Base-by-base conservation (phyloP, 1,284 basidiomycete species). In the Microstroma glucosiphilum region DNA sequence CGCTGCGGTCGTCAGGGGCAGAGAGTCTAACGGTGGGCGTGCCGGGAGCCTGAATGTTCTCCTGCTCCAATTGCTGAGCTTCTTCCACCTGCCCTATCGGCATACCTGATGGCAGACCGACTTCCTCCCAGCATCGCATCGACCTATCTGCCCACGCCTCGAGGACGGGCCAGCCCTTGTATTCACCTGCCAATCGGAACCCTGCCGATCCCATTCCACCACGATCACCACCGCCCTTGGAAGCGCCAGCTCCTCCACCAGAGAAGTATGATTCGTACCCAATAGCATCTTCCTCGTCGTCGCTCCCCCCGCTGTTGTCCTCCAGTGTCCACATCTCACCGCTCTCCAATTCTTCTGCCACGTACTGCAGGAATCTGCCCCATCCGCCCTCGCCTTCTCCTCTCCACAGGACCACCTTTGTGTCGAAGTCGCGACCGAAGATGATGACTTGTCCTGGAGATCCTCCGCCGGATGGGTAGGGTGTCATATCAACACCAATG, bases 351-450 rank as follows among this genome's bases (percentile, higher is more conserved):
- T 97, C 92, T 54, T 98, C 94, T 1, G 87, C 92, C 75, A 97
- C 94, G 56, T 83, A 84, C n/a, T 91, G 87, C 43, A 98, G 81
- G 89, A 92, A 98, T 73, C 88, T 88, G 41, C 90, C 94, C 94
- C 96, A 98, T 4, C 94, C 94, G 12, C 86, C 87, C 42, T 86
- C 83, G 17, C 93, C 92, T 67, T 97, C 92, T 8, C 78, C 79
- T 30, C 75, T 69, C 73, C 77, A 81, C 58, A 97, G 83, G 40
- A 97, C 94, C 48, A 96, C 90, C 80, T 98, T 98, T 25, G 92
- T 90, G 80, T 98, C 94, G 80, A 98, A 96, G 78, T 98, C 94
- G 59, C 94, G 86, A 13, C 94, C 94, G 80, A 97, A 98, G 56
- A 97, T 87, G 67, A 98, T 97, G 58, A 96, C 92, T 80, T 98